These are phyloP conservation scores for Chaetomiaceae sp. DNA, from an alignment of 2,329 filamentous ascomycete species.

Conservation along the genomic window DNA sequence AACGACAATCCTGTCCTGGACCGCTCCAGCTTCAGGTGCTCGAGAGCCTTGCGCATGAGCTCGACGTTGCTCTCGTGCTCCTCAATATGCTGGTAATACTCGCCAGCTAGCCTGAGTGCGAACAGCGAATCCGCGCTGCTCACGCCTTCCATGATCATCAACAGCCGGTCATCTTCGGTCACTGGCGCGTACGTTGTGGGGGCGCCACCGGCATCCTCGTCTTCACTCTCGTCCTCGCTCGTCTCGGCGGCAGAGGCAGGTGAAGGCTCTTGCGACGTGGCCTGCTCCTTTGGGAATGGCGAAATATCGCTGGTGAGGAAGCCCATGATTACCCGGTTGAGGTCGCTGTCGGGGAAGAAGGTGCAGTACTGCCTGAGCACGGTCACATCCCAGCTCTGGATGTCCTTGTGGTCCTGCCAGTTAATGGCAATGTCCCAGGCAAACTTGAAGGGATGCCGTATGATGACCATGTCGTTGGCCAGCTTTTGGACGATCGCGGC, in stretches of 20 bases:
- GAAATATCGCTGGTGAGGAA: slow-evolving; percentile 80
- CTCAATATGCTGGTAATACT: slow-evolving; percentile 78
- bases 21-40: slow-evolving; percentile 53
- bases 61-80: slow-evolving; percentile 80
- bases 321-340: slow-evolving; percentile 74
- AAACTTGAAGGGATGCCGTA: slow-evolving; percentile 81
- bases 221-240: slow-evolving; percentile 51
- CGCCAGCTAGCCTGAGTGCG: slow-evolving; percentile 73
- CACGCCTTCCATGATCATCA: slow-evolving; percentile 74
- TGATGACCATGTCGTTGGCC: slow-evolving; percentile 90
- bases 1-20: slow-evolving; percentile 63
- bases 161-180: slow-evolving; percentile 69
- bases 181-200: slow-evolving; percentile 51
- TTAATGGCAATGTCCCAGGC: slow-evolving; percentile 90
- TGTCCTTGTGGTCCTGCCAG: slow-evolving; percentile 73
- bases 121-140: slow-evolving; percentile 64
- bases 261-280: slow-evolving; percentile 15
- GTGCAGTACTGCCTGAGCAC: slow-evolving; percentile 74
- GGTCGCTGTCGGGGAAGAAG: slow-evolving; percentile 77
- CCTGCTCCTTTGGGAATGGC: slow-evolving; percentile 56
- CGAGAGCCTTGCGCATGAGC: slow-evolving; percentile 67
- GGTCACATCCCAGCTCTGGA: slow-evolving; percentile 70
- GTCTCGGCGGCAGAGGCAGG: slow-evolving; percentile 31
- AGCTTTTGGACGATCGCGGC: slow-evolving; percentile 67
- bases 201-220: slow-evolving; percentile 52